These are phyloP conservation scores for Daldinia sp. DNA, from an alignment of 2,329 filamentous ascomycete species.

Conservation along the genomic window DNA sequence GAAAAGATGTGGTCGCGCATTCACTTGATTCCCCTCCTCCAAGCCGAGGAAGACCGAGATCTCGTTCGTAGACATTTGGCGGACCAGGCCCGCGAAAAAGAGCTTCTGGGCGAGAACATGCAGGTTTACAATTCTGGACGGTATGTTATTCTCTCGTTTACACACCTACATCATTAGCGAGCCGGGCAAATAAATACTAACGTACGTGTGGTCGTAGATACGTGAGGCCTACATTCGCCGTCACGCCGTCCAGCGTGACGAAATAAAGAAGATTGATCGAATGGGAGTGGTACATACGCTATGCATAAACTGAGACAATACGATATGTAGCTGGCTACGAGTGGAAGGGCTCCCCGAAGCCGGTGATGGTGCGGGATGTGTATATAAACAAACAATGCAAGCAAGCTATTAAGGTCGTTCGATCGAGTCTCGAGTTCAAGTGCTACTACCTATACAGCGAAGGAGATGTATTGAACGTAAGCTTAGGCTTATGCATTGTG, in stretches of 20 bases:
- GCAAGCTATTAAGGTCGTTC: slow-evolving; percentile 4
- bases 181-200: neutral
- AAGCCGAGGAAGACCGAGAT: slow-evolving; percentile 97
- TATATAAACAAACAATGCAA: slow-evolving; percentile 13
- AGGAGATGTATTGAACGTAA: no score
- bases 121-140: slow-evolving; percentile 89
- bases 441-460: neutral
- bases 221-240: slow-evolving; percentile 80
- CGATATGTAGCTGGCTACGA: slow-evolving; percentile 11
- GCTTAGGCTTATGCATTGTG: no score
- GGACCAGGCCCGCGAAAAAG: slow-evolving; percentile 89
- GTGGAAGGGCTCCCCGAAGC: slow-evolving; percentile 30
- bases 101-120: slow-evolving; percentile 82
- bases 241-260: slow-evolving; percentile 69
- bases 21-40: slow-evolving; percentile 89
- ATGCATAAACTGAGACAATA: neutral
- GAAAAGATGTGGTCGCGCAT: slow-evolving; percentile 99
- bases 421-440: neutral
- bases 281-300: neutral
- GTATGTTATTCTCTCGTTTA: slow-evolving; percentile 59
- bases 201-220: slow-evolving; percentile 62
- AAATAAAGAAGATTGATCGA: slow-evolving; percentile 58
- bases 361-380: neutral
- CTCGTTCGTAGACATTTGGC: slow-evolving; percentile 87
- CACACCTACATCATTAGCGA: neutral